Base-by-base conservation (phyloP, 1,284 basidiomycete species). In the Coriolopsis trogii region DNA sequence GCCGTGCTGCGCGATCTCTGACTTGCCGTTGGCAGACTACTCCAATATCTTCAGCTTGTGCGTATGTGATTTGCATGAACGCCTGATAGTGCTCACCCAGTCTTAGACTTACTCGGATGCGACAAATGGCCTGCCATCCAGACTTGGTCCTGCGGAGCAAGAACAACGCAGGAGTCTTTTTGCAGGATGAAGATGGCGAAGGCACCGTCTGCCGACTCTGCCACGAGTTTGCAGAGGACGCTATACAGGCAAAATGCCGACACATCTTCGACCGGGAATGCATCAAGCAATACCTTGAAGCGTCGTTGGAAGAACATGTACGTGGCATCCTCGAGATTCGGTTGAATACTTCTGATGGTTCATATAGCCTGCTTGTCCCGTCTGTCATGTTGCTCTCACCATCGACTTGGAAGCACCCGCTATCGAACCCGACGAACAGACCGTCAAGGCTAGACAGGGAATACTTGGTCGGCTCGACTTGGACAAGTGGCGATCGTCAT, bases 211-310 rank as follows among this genome's bases (percentile, higher is more conserved):
- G 97, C 68, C 82, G 95, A 41, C 75, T 99, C n/a, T 99, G 97
- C 71, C 92, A 95, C 60, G 97, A 99, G 60, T 81, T 97, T 46
- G 96, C 94, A 0, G 97, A 99, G 71, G 97, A 99, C 65, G 95
- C 96, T 1, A 98, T 99, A 57, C 85, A 93, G 63, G 89, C 93
- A 25, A 89, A 87, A 59, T 99, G 97, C 70, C 82, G 81, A 40
- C 94, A 96, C 67, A 87, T 93, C 59, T 94, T 92, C 65, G 95
- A 98, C 68, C 85, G 97, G 55, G 93, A 96, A 68, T 99, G 97
- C 65, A 95, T 99, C 66, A 87, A 84, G 62, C 94, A 97, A 70
- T 99, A 98, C 67, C 78, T 99, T 43, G 83, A 91, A 58, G 80
- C 85, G 1, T 82, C 85, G 16, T 79, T 87, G n/a, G 89, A 92